A percentile compares a stretch with the other conserved stretches of the same genome.
phyloP scores from a whole-genome alignment of 805 yeast genomes.

The Candida suzukii region DNA sequence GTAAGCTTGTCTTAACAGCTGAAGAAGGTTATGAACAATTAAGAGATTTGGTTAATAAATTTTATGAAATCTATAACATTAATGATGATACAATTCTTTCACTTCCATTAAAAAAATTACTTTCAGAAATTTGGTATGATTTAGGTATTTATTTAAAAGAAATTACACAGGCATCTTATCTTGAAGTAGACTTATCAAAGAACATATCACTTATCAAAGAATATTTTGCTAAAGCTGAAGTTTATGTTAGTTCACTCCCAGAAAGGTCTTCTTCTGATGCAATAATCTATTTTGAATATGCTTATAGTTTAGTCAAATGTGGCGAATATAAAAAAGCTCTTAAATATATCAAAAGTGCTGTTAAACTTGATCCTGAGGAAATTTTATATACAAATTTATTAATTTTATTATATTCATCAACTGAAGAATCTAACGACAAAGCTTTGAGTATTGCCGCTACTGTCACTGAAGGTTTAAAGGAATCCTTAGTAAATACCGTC shows the following conservation, averaged over 20 bases:
- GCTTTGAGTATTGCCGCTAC: slow-evolving; percentile 42
- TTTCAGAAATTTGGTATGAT: background rate
- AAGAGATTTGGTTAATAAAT: background rate
- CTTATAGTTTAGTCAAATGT: slow-evolving; percentile 38
- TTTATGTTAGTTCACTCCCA: slow-evolving; percentile 5
- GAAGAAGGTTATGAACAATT: slow-evolving; percentile 8
- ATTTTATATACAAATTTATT: slow-evolving; percentile 63
- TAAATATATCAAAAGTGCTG: slow-evolving; percentile 37
- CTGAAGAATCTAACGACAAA: slow-evolving; percentile 36
- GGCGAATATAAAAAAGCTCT: slow-evolving; percentile 36
- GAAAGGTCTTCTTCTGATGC: slow-evolving; percentile 12
- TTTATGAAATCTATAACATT: slow-evolving; percentile 4
- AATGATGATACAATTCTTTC: background rate
- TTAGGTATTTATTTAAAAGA: background rate
- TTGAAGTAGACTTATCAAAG: background rate
- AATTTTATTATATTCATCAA: slow-evolving; percentile 54
- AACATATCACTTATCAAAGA: background rate
- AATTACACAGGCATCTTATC: background rate
- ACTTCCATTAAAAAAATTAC: background rate
- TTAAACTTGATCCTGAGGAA: slow-evolving; percentile 46
- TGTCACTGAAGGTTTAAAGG: slow-evolving; percentile 37
- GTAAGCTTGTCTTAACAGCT: background rate
- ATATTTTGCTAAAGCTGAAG: slow-evolving; percentile 5
- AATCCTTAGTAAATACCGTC: slow-evolving; percentile 28
- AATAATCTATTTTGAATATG: slow-evolving; percentile 35